These are phyloP conservation scores for Tylopilus sp. DNA, from an alignment of 768 basidiomycete species.

Conservation along the genomic window DNA sequence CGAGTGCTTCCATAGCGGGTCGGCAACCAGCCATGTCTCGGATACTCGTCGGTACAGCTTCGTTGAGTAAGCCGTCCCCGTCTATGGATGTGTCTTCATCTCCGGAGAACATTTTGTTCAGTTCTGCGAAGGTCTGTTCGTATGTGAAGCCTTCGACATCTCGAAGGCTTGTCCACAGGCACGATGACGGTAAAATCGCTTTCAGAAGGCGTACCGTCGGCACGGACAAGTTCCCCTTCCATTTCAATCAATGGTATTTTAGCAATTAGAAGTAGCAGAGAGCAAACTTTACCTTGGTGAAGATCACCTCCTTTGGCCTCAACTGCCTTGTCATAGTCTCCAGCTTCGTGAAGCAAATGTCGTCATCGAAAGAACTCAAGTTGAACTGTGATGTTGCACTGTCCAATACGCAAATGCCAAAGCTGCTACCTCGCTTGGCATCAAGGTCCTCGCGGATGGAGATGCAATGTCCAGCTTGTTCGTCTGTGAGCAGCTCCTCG, in stretches of 20 bases:
- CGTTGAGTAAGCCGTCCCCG: conserved; percentile 37
- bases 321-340: conserved; percentile 93
- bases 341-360: conserved; percentile 85
- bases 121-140: conserved; percentile 62
- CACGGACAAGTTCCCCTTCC: conserved; percentile 81
- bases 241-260: not conserved
- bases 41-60: conserved; percentile 66
- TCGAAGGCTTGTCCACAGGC: conserved; percentile 87
- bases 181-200: conserved; percentile 70
- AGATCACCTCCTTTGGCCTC: conserved; percentile 86
- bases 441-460: conserved; percentile 66
- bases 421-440: conserved; percentile 46
- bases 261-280: not conserved
- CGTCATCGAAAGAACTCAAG: conserved; percentile 85
- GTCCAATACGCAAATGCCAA: conserved; percentile 90
- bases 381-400: conserved; percentile 96
- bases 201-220: conserved; percentile 81
- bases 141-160: conserved; percentile 80
- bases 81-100: conserved; percentile 44
- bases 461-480: conserved; percentile 94
- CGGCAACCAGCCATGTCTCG: conserved; percentile 63
- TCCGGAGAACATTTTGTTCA: conserved; percentile 62
- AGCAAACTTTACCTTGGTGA: conserved; percentile 63
- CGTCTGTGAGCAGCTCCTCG: conserved; percentile 80
- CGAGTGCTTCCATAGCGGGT: conserved; percentile 79